Conservation (phyloP, 345 rosid species). For the Aquilaria malaccensis region DNA sequence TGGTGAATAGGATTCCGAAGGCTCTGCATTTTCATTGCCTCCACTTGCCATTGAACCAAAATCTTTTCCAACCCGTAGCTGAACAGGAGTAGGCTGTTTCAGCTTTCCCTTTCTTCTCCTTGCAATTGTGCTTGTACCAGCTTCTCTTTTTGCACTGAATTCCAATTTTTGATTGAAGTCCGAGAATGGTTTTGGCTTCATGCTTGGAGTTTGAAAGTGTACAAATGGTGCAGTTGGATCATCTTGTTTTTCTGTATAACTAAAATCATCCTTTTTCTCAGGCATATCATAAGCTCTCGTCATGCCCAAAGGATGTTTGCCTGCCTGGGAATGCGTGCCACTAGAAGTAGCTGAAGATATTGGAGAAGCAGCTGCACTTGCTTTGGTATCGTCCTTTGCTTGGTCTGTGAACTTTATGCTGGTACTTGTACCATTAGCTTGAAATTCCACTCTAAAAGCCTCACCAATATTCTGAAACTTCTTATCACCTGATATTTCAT, state of each 20-base stretch:
- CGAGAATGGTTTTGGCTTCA: slow-evolving; percentile 34
- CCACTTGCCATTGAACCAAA: slow-evolving; percentile 35
- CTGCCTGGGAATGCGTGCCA: slow-evolving; percentile 5
- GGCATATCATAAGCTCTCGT: slow-evolving; percentile 11
- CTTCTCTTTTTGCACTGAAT: slow-evolving; percentile 53
- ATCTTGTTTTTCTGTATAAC: slow-evolving; percentile 26
- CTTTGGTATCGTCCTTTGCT: not conserved
- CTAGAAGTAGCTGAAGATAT: slow-evolving; percentile 14
- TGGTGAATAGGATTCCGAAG: slow-evolving; percentile 60
- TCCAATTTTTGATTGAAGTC: slow-evolving; percentile 44
- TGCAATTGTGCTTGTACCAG: slow-evolving; percentile 26
- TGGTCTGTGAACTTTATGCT: slow-evolving; percentile 17
- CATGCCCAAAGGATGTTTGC: slow-evolving; percentile 14
- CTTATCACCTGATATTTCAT: slow-evolving; percentile 21
- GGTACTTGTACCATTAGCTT: slow-evolving; percentile 7
- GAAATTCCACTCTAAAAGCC: slow-evolving; percentile 21
- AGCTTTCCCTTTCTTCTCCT: slow-evolving; percentile 59
- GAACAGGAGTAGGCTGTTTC: slow-evolving; percentile 52
- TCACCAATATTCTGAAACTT: slow-evolving; percentile 17
- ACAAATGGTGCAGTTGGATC: slow-evolving; percentile 22
- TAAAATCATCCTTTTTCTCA: slow-evolving; percentile 20
- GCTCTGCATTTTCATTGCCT: slow-evolving; percentile 43
- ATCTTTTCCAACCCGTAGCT: slow-evolving; percentile 41
- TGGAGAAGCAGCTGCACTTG: slow-evolving; percentile 10
- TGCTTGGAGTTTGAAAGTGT: slow-evolving; percentile 52